These are phyloP conservation scores for Dimocarpus longan DNA, from an alignment of 345 rosid genomes.

Conservation along the genomic window DNA sequence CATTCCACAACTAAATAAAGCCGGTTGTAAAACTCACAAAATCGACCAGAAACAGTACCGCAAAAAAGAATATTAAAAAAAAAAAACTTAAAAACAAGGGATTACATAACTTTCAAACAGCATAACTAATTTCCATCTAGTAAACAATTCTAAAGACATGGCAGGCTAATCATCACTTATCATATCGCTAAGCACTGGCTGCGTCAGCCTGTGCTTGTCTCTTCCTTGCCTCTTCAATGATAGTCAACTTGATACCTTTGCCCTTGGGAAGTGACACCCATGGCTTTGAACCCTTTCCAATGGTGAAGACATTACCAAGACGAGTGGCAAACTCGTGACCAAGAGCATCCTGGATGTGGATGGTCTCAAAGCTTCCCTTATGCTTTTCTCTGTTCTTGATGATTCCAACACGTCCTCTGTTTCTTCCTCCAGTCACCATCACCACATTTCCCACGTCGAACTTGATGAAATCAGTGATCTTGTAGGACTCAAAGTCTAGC, in stretches of 20 bases:
- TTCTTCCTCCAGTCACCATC: conserved; percentile 72
- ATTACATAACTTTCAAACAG: neutral
- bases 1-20: neutral
- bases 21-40: neutral
- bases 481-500: conserved; percentile 48
- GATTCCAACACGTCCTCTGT: conserved; percentile 53
- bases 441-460: conserved; percentile 66
- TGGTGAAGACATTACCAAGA: conserved; percentile 40
- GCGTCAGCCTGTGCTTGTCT: conserved; percentile 33
- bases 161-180: neutral
- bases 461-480: conserved; percentile 58
- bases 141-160: neutral
- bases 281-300: conserved; percentile 44
- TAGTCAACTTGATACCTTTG: conserved; percentile 46
- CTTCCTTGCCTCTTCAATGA: conserved; percentile 59
- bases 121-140: neutral
- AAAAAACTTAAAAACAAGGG: neutral
- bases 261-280: conserved; percentile 50
- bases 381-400: conserved; percentile 49
- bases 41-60: neutral
- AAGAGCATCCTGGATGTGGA: conserved; percentile 38
- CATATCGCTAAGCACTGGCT: neutral
- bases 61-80: neutral
- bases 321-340: conserved; percentile 49
- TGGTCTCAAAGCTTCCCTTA: conserved; percentile 45